These are phyloP conservation scores for Pichia heedii DNA, from an alignment of 805 yeast genomes.

Conservation along the genomic window DNA sequence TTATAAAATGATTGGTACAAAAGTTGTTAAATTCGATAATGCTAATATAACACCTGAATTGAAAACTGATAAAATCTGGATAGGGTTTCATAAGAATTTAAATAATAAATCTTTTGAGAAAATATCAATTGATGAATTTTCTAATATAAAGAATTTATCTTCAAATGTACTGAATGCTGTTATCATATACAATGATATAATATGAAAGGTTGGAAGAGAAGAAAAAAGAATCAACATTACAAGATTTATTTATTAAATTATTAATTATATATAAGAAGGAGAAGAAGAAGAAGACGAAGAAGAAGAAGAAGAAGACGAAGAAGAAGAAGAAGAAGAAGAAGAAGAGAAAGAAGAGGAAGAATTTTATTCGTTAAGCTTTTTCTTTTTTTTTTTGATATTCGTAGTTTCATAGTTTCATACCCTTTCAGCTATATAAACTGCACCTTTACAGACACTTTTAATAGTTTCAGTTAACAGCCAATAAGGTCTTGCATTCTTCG, in stretches of 20 bases:
- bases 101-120: slow-evolving; percentile 62
- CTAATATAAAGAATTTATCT: slow-evolving; percentile 69
- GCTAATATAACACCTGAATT: slow-evolving; percentile 91
- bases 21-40: slow-evolving; percentile 75
- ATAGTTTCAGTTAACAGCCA: slow-evolving; percentile 81
- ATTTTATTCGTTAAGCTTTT: neutral
- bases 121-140: slow-evolving; percentile 77
- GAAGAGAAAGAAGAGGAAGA: too few species aligned
- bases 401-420: neutral
- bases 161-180: slow-evolving; percentile 69
- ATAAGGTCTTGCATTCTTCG: slow-evolving; percentile 90
- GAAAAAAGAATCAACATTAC: neutral
- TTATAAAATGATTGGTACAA: slow-evolving; percentile 87
- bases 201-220: slow-evolving; percentile 8
- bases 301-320: too few species aligned
- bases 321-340: too few species aligned
- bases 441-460: slow-evolving; percentile 73
- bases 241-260: neutral
- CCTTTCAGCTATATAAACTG: slow-evolving; percentile 81
- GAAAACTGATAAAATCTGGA: slow-evolving; percentile 74
- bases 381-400: neutral
- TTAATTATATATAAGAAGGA: too few species aligned
- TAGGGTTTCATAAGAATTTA: slow-evolving; percentile 35
- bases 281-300: too few species aligned
- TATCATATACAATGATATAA: slow-evolving; percentile 36